phyloP scores from a whole-genome alignment of 306 rosid genomes.

The Dryas drummondii region DNA sequence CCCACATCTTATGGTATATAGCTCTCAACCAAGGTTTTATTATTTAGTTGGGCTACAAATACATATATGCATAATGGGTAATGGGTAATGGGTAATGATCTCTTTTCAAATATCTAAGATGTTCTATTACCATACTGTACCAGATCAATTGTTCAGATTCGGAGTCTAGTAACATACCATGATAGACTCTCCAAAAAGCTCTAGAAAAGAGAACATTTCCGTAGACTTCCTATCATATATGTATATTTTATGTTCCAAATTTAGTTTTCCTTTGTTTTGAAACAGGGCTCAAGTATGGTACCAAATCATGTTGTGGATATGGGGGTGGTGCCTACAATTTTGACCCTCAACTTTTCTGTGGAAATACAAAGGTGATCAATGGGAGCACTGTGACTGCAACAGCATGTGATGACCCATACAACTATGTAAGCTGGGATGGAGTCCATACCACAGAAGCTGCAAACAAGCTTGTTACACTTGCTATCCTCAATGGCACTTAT shows the following conservation, averaged over 20 bases:
- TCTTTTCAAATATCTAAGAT: too few species aligned
- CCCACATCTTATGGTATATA: constrained; percentile 58
- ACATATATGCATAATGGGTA: too few species aligned
- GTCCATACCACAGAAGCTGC: constrained; percentile 92
- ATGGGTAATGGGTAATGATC: too few species aligned
- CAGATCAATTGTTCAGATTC: not conserved
- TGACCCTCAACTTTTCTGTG: constrained; percentile 56
- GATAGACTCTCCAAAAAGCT: not conserved
- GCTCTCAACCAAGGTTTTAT: not conserved
- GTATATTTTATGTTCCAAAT: not conserved
- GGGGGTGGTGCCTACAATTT: constrained; percentile 78
- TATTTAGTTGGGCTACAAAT: not conserved
- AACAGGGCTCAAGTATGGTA: constrained; percentile 66
- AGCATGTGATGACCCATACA: constrained; percentile 69
- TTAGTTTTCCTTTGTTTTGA: not conserved
- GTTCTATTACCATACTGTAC: too few species aligned
- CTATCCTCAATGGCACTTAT: constrained; percentile 73
- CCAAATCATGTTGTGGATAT: constrained; percentile 83
- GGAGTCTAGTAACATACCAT: not conserved
- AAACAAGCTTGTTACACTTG: constrained; percentile 63
- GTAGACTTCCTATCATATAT: too few species aligned
- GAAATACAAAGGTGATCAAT: constrained; percentile 53
- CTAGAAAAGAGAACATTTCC: too few species aligned
- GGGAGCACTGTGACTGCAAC: constrained; percentile 56
- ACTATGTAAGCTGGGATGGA: constrained; percentile 94